Conservation (phyloP, 2,329 filamentous ascomycete genomes). For the Penicillium sp. region DNA sequence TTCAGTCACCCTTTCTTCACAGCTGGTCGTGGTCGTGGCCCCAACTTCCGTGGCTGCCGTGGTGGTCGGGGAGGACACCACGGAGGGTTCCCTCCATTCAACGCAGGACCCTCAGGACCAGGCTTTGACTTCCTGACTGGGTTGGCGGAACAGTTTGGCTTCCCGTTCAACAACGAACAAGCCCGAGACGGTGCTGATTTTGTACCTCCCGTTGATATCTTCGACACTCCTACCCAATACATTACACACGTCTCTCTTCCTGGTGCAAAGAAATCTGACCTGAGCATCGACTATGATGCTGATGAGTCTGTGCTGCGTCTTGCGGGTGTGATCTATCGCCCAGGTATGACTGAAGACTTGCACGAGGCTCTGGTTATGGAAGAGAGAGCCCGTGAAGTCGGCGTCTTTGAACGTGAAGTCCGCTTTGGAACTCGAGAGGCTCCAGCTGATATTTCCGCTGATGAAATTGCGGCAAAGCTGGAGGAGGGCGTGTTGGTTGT, state of each 20-base stretch:
- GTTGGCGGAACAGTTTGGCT: conserved; percentile 34
- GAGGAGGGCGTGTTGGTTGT: conserved; percentile 77
- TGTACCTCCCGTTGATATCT: conserved; percentile 62
- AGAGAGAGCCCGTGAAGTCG: conserved; percentile 76
- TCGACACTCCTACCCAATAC: conserved; percentile 68
- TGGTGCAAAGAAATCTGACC: conserved; percentile 77
- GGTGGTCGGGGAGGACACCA: conserved; percentile 13
- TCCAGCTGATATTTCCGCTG: conserved; percentile 67
- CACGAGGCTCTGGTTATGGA: conserved; percentile 65
- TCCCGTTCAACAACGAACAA: conserved; percentile 27
- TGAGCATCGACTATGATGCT: conserved; percentile 75
- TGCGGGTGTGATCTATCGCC: conserved; percentile 73
- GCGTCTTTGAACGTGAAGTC: conserved; percentile 74
- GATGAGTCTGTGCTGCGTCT: conserved; percentile 69
- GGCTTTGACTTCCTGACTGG: conserved; percentile 30
- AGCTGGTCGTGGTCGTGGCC: conserved; percentile 8
- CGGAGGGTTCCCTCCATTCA: background rate
- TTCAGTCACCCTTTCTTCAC: conserved; percentile 1
- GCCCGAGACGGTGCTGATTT: conserved; percentile 38
- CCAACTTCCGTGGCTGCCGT: conserved; percentile 9
- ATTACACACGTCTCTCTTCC: conserved; percentile 75
- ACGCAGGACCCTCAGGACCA: background rate
- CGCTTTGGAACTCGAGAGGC: conserved; percentile 57
- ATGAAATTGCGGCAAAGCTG: conserved; percentile 73
- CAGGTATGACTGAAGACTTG: conserved; percentile 70